Evolutionary conservation across 2,329 filamentous ascomycete species (phyloP).

Genomic region (Didymella glomerata): DNA sequence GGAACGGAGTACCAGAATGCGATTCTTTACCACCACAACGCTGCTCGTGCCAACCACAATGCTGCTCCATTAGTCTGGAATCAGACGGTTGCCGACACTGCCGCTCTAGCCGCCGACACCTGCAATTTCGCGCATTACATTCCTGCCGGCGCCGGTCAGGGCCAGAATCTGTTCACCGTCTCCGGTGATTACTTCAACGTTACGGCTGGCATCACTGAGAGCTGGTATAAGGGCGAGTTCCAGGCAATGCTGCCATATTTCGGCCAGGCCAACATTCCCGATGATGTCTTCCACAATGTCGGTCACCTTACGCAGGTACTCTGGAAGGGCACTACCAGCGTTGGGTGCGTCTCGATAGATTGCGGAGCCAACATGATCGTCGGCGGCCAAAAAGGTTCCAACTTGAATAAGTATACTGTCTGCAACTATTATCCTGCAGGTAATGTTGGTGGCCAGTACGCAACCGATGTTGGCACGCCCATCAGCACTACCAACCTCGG

Average conservation of each 20-base stretch:
- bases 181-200: slow-evolving; percentile 63
- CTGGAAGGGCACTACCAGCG: slow-evolving; percentile 50
- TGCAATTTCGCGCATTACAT: slow-evolving; percentile 75
- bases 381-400: slow-evolving; percentile 23
- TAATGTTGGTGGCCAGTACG: slow-evolving; percentile 65
- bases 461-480: slow-evolving; percentile 59
- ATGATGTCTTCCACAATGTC: slow-evolving; percentile 54
- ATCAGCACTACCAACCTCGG: slow-evolving; percentile 32
- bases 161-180: slow-evolving; percentile 89
- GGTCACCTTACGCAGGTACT: slow-evolving; percentile 52
- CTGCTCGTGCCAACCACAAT: slow-evolving; percentile 84
- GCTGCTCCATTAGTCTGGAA: slow-evolving; percentile 72
- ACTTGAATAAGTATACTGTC: slow-evolving; percentile 65
- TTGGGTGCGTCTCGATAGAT: slow-evolving; percentile 48
- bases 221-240: slow-evolving; percentile 90
- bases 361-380: slow-evolving; percentile 41
- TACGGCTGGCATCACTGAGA: slow-evolving; percentile 74
- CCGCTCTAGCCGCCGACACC: slow-evolving; percentile 72
- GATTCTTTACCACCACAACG: slow-evolving; percentile 78
- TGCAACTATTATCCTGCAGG: slow-evolving; percentile 84
- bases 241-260: slow-evolving; percentile 65
- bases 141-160: slow-evolving; percentile 65
- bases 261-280: slow-evolving; percentile 61
- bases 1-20: slow-evolving; percentile 42
- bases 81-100: slow-evolving; percentile 64